Conservation (phyloP, 805 yeast species). For the Ascoidea tarda region DNA sequence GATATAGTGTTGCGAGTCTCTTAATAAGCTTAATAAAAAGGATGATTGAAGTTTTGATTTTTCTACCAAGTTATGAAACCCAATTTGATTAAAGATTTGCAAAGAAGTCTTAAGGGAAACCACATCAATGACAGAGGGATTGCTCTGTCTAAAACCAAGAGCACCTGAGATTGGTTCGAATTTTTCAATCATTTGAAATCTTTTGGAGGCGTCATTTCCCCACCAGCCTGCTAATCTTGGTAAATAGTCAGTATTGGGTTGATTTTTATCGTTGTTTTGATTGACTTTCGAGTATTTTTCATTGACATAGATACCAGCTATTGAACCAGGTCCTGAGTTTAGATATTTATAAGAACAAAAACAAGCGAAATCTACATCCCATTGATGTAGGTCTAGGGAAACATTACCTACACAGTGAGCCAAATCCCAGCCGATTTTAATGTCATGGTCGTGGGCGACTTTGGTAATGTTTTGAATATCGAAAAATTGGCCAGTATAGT, state of each 20-base stretch:
- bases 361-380: constrained; percentile 87
- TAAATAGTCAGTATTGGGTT: constrained; percentile 17
- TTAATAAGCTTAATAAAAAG: constrained; percentile 36
- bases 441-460: constrained; percentile 35
- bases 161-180: constrained; percentile 83
- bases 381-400: constrained; percentile 60
- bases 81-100: constrained; percentile 46
- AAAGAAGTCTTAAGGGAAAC: constrained; percentile 59
- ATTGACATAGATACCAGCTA: constrained; percentile 76
- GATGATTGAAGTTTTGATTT: constrained; percentile 46
- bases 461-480: constrained; percentile 61
- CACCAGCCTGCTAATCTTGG: constrained; percentile 95
- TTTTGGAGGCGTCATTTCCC: constrained; percentile 62
- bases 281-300: constrained; percentile 22
- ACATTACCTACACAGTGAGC: constrained; percentile 94
- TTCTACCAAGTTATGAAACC: constrained; percentile 38
- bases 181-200: constrained; percentile 69
- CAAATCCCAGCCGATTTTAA: constrained; percentile 82
- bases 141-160: constrained; percentile 76
- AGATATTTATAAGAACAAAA: constrained; percentile 92
- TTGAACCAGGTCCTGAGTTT: constrained; percentile 89
- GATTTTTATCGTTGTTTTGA: constrained; percentile 8
- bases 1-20: constrained; percentile 30
- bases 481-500: constrained; percentile 81
- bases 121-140: constrained; percentile 79